Percentiles rank a stretch among this genome's conserved stretches.
Conservation (phyloP, 768 basidiomycete genomes). For the Rhodotorula sphaerocarpa region DNA sequence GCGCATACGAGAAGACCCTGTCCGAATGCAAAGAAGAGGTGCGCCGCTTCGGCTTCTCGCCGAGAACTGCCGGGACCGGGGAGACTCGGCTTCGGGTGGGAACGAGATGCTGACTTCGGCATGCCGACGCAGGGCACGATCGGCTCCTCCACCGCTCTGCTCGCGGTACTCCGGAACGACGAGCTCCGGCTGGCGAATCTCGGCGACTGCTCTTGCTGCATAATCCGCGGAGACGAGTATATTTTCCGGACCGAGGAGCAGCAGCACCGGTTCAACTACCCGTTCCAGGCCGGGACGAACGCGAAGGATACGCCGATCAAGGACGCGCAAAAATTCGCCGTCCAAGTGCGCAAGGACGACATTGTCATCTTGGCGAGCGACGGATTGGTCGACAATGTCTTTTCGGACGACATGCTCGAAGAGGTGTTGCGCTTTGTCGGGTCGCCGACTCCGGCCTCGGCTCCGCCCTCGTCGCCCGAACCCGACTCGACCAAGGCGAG, state of each 20-base stretch:
- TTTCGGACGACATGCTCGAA: slow-evolving; percentile 79
- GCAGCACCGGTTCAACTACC: slow-evolving; percentile 78
- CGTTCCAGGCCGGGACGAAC: slow-evolving; percentile 57
- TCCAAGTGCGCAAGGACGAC: slow-evolving; percentile 46
- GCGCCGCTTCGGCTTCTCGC: slow-evolving; percentile 17
- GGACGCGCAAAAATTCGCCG: slow-evolving; percentile 57
- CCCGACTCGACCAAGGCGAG: slow-evolving; percentile 42
- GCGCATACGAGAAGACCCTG: slow-evolving; percentile 49
- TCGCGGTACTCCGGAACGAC: slow-evolving; percentile 48
- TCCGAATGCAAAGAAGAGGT: slow-evolving; percentile 43
- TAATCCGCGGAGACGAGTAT: slow-evolving; percentile 64
- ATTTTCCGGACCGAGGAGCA: slow-evolving; percentile 84
- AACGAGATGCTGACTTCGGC: background rate
- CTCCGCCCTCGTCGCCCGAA: slow-evolving; percentile 12
- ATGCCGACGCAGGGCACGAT: slow-evolving; percentile 47
- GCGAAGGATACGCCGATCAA: slow-evolving; percentile 55
- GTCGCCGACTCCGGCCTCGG: slow-evolving; percentile 8
- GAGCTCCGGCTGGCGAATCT: slow-evolving; percentile 74
- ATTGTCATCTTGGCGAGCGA: slow-evolving; percentile 68
- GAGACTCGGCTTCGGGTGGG: no score
- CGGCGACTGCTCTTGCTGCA: slow-evolving; percentile 71
- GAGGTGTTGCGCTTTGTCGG: slow-evolving; percentile 46
- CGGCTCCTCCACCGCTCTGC: slow-evolving; percentile 46
- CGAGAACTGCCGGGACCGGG: no score
- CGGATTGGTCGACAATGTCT: slow-evolving; percentile 75